Conservation (phyloP, 2,329 filamentous ascomycete species). For the Alternaria rosae region DNA sequence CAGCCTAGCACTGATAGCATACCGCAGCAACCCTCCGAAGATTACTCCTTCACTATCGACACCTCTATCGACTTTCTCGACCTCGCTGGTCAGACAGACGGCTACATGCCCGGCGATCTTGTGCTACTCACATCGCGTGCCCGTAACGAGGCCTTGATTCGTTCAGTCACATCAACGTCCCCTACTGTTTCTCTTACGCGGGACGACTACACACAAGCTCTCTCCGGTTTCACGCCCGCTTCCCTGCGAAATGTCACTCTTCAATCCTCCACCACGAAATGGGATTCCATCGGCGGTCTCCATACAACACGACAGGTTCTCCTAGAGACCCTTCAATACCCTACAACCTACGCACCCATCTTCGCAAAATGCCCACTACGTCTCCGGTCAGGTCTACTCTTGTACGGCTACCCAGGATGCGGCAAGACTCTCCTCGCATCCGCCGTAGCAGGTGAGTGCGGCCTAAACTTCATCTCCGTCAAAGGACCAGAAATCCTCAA, state of each 20-base stretch:
- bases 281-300: conserved; percentile 89
- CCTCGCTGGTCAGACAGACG: conserved; percentile 90
- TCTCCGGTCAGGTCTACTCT: conserved; percentile 87
- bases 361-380: conserved; percentile 95
- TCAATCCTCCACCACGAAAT: conserved; percentile 91
- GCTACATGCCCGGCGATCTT: conserved; percentile 97
- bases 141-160: conserved; percentile 89
- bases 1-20: conserved; percentile 49
- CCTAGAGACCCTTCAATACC: conserved; percentile 93
- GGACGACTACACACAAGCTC: conserved; percentile 81
- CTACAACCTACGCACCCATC: conserved; percentile 96
- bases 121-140: conserved; percentile 85
- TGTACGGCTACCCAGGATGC: conserved; percentile 95
- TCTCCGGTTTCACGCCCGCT: conserved; percentile 92
- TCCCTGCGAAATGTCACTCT: conserved; percentile 93
- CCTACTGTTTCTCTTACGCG: conserved; percentile 68
- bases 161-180: conserved; percentile 66
- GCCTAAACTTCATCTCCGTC: conserved; percentile 97
- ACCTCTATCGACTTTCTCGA: conserved; percentile 87
- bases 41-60: conserved; percentile 73
- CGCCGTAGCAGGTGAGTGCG: conserved; percentile 96
- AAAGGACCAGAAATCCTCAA: conserved; percentile 98
- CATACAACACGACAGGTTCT: conserved; percentile 87
- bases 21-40: conserved; percentile 38
- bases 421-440: conserved; percentile 96